Percentiles rank a stretch among this genome's conserved stretches.
phyloP scores from a whole-genome alignment of 2,329 filamentous ascomycete genomes.

The Nothophoma quercina region DNA sequence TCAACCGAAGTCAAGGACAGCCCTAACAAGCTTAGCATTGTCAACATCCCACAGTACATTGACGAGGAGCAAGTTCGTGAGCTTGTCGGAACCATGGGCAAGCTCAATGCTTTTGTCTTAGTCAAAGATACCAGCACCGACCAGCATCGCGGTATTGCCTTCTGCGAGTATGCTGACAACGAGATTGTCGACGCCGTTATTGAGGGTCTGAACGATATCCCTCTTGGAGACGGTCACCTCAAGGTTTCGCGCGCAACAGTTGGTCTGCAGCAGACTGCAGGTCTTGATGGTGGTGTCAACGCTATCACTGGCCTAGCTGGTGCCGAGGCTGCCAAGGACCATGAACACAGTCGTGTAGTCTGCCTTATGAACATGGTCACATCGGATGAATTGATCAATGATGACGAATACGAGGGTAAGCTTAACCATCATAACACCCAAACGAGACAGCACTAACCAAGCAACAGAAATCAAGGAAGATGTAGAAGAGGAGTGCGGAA shows the following conservation, averaged over 20 bases:
- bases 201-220: constrained; percentile 91
- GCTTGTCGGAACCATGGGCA: constrained; percentile 87
- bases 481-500: constrained; percentile 88
- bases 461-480: constrained; percentile 93
- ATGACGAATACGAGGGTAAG: constrained; percentile 92
- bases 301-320: constrained; percentile 98
- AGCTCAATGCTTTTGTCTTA: constrained; percentile 88
- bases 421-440: neutral
- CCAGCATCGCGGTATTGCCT: constrained; percentile 91
- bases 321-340: constrained; percentile 74
- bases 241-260: constrained; percentile 90
- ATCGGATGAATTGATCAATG: constrained; percentile 89
- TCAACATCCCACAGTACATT: constrained; percentile 87
- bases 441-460: constrained; percentile 4
- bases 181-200: constrained; percentile 82
- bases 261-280: constrained; percentile 89
- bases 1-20: constrained; percentile 87
- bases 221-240: constrained; percentile 84
- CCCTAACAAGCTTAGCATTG: constrained; percentile 92
- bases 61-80: constrained; percentile 92
- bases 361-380: constrained; percentile 99
- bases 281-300: constrained; percentile 93
- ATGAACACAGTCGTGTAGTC: constrained; percentile 82
- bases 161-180: constrained; percentile 91
- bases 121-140: constrained; percentile 87